A percentile compares a stretch with the other conserved stretches of the same genome.
Conservation (phyloP, 495 filamentous ascomycete species). For the Pyrenula aspistea region DNA sequence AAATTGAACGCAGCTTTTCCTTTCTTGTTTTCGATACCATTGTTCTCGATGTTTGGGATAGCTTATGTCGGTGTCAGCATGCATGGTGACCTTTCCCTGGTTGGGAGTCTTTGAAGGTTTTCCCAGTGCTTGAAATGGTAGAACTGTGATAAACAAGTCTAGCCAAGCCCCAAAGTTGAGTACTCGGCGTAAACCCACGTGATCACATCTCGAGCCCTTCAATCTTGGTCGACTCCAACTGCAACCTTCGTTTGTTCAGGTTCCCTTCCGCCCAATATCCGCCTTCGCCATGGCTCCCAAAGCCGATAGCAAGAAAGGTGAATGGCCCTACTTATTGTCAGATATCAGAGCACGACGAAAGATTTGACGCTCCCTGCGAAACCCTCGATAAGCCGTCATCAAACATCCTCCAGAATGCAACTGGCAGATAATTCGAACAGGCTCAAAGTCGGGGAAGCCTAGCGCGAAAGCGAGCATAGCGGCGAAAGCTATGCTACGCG, state of each 20-base stretch:
- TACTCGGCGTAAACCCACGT: neutral
- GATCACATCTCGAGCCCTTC: neutral
- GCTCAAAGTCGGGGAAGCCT: constrained; percentile 56
- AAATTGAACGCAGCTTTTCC: constrained; percentile 30
- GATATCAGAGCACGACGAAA: no score
- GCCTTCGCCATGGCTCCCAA: constrained; percentile 64
- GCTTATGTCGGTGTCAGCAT: no score
- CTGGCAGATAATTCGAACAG: no score
- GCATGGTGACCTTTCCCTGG: no score
- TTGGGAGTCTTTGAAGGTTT: no score
- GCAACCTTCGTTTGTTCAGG: constrained; percentile 8
- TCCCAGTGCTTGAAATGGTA: no score
- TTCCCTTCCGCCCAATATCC: constrained; percentile 22
- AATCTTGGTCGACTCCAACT: constrained; percentile 7
- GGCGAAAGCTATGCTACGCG: constrained; percentile 85
- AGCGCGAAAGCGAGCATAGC: constrained; percentile 73
- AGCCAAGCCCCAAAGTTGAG: no score
- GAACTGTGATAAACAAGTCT: no score
- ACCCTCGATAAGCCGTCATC: no score
- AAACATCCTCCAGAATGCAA: no score
- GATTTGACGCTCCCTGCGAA: no score
- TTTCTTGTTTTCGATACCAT: constrained; percentile 23
- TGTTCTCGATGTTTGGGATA: no score
- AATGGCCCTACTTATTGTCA: constrained; percentile 13
- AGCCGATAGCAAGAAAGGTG: constrained; percentile 58